Percentiles rank a stretch among this genome's conserved stretches.
phyloP scores from a whole-genome alignment of 83 land plant species.

The Picea abies region DNA sequence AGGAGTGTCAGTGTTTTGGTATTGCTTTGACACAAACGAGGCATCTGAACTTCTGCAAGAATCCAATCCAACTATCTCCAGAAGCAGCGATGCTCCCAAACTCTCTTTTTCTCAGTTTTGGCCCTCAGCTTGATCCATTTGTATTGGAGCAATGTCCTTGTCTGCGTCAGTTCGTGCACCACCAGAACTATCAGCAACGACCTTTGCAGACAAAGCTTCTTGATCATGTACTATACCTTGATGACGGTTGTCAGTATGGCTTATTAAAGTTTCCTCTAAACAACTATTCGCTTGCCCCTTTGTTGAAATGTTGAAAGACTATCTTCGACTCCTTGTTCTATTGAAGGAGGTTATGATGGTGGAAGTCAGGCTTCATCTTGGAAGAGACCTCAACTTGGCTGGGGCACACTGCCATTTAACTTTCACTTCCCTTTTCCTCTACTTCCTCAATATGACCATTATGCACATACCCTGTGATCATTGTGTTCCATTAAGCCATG shows the following conservation, averaged over 20 bases:
- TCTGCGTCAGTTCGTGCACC: background rate
- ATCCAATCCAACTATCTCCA: background rate
- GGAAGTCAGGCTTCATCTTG: no score
- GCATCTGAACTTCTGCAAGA: background rate
- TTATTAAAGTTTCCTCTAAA: background rate
- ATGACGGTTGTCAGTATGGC: background rate
- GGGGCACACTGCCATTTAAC: no score
- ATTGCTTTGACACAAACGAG: background rate
- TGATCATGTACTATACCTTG: background rate
- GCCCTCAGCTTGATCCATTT: background rate
- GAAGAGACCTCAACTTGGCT: no score
- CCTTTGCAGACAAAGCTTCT: no score
- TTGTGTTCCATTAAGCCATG: no score
- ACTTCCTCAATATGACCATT: no score
- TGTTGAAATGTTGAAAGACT: background rate
- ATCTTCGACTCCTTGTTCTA: background rate
- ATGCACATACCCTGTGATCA: no score
- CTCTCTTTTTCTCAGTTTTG: background rate
- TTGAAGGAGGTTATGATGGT: no score
- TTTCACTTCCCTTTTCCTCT: no score
- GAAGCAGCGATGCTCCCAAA: background rate
- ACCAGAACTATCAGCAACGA: background rate
- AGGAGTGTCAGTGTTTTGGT: background rate
- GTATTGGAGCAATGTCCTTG: background rate
- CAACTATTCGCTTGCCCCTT: conserved; percentile 1